Percentiles rank a stretch among this genome's conserved stretches.
Evolutionary conservation across 371 early-diverging fungal species (phyloP).

Genomic region (Zopfochytrium polystomum): DNA sequence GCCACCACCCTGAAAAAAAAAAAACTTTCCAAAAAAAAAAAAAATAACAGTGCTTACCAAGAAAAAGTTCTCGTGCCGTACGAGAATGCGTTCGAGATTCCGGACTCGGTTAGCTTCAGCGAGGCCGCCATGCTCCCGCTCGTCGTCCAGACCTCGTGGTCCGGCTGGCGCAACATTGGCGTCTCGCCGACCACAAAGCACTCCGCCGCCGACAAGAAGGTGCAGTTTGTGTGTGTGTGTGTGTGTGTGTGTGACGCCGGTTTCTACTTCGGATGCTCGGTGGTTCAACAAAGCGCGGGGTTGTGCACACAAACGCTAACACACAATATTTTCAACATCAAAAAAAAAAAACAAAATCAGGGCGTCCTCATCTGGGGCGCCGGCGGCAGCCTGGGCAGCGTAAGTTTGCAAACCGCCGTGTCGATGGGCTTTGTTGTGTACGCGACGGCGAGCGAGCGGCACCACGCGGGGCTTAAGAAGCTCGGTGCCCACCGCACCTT

Average conservation of each 20-base stretch:
- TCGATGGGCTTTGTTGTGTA: constrained; percentile 16
- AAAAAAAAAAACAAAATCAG: too few relatives aligned
- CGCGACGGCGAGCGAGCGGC: constrained; percentile 37
- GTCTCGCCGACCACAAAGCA: neutral
- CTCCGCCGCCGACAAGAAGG: constrained; percentile 12
- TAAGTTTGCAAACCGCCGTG: constrained; percentile 10
- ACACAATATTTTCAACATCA: too few relatives aligned
- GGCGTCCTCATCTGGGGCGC: too few relatives aligned
- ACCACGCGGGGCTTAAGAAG: constrained; percentile 22
- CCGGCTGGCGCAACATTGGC: constrained; percentile 4
- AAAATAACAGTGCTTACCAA: constrained; percentile 22
- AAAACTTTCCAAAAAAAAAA: too few relatives aligned
- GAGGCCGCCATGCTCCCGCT: constrained; percentile 20
- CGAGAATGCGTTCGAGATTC: constrained; percentile 1
- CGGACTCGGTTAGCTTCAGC: constrained; percentile 9
- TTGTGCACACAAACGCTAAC: too few relatives aligned
- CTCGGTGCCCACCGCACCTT: constrained; percentile 41
- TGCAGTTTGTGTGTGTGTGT: too few relatives aligned
- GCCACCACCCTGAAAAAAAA: too few relatives aligned
- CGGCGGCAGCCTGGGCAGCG: constrained; percentile 11
- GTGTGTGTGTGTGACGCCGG: too few relatives aligned
- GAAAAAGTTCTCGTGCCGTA: constrained; percentile 14
- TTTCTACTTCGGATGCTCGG: too few relatives aligned
- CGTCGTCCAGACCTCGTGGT: constrained; percentile 5
- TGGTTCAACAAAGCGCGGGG: too few relatives aligned